Base-by-base conservation (phyloP, 495 filamentous ascomycete species). In the Penicillium lagena region DNA sequence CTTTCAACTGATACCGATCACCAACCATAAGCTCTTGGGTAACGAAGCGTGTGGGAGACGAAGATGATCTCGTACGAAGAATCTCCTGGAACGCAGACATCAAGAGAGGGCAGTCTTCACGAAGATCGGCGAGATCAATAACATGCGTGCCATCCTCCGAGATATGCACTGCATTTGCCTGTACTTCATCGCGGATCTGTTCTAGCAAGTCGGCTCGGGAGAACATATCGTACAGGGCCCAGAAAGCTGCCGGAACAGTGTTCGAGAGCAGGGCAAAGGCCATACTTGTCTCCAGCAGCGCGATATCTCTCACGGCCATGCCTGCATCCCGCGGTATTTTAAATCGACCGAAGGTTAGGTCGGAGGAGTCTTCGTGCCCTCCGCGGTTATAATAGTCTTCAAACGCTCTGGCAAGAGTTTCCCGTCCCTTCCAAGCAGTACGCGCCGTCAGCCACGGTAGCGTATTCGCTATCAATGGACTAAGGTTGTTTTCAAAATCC, bases 201-300 rank as follows among this genome's bases (percentile, higher is more conserved):
- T 58, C 37, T 0, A 76, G 63, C 1, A 76, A 50, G 2, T 49
- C 45, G 0, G 68, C 60, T 27, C 67, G 48, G 7, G 63, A 66
- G 48, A 58, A 68, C 1, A 74, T 17, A 29, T 68, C 60, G 33
- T 67, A 67, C 4, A 76, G 45, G 12, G 65, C 47, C 72, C 72
- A 76, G 51, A 76, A 77, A 6, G 55, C 49, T 12, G 70, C 52
- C 3, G 72, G 72, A 22, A 64, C 54, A 1, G 70, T 76, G 46
- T 75, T 78, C 13, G 66, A 67, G 2, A 77, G 41, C 13, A 76
- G 43, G 0, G 59, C 75, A 29, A 73, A 48, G 0, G 50, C 52
- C 22, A 56, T 59, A 0, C 58, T 55, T 9, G 66, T 57, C 50
- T 77, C 72, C 12, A 59, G 59, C 15, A 60, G 55, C 7, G 72